Percentiles rank a stretch among this genome's conserved stretches.
These are phyloP conservation scores for Lactifluus hygrophoroides DNA, from an alignment of 768 basidiomycete species.

Conservation along the genomic window DNA sequence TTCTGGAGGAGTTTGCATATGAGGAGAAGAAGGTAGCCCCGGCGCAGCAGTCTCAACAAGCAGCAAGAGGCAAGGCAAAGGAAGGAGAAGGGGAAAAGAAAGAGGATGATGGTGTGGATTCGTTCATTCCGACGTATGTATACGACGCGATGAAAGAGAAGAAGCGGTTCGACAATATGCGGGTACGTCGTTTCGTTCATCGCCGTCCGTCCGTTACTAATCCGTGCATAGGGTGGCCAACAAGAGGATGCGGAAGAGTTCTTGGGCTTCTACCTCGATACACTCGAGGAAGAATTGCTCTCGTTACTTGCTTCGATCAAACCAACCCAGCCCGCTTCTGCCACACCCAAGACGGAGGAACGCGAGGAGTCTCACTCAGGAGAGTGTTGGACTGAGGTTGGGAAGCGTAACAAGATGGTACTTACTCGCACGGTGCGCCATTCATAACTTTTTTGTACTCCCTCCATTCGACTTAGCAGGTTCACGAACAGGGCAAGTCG, in stretches of 20 bases:
- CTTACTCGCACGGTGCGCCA: conserved; percentile 68
- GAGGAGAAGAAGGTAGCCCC: conserved; percentile 27
- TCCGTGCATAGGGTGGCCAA: conserved; percentile 57
- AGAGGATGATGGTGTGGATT: conserved; percentile 46
- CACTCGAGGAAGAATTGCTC: conserved; percentile 86
- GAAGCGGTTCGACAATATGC: conserved; percentile 89
- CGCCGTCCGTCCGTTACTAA: background rate
- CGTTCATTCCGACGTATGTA: conserved; percentile 78
- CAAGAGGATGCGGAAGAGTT: conserved; percentile 99
- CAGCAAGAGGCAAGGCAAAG: conserved; percentile 29
- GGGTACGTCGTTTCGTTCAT: conserved; percentile 39
- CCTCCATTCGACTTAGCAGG: background rate
- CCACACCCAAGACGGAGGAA: conserved; percentile 34
- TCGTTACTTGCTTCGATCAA: conserved; percentile 48
- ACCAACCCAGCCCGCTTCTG: conserved; percentile 30
- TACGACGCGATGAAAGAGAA: conserved; percentile 93
- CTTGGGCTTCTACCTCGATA: conserved; percentile 93
- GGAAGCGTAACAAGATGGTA: conserved; percentile 73
- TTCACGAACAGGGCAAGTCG: conserved; percentile 52
- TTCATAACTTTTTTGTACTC: background rate
- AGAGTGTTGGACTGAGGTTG: conserved; percentile 90
- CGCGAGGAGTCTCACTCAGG: conserved; percentile 38
- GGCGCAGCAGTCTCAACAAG: conserved; percentile 1
- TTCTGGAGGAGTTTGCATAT: conserved; percentile 65
- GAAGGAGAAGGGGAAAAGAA: conserved; percentile 36